phyloP scores from a whole-genome alignment of 2,329 filamentous ascomycete genomes.

The Cryphonectria nitschkei region DNA sequence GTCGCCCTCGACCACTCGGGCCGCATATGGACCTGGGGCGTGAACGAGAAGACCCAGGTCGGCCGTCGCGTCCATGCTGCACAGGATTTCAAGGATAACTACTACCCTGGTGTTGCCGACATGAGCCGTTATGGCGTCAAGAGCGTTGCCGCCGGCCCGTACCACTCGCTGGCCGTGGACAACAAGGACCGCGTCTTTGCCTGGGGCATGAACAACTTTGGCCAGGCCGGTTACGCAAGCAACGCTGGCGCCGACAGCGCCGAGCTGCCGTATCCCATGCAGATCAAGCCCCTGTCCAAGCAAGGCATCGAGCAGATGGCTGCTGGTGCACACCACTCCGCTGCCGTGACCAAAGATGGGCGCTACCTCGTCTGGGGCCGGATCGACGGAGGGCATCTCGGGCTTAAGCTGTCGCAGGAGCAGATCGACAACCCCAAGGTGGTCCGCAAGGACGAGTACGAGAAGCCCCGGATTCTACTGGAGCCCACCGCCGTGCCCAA shows the following conservation, averaged over 20 bases:
- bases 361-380: conserved; percentile 45
- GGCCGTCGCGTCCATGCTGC: conserved; percentile 45
- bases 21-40: conserved; percentile 66
- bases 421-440: conserved; percentile 50
- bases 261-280: conserved; percentile 57
- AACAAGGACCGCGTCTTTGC: conserved; percentile 62
- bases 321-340: conserved; percentile 67
- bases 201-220: conserved; percentile 70
- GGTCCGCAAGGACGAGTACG: conserved; percentile 58
- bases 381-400: conserved; percentile 44
- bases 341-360: conserved; percentile 40
- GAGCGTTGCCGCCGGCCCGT: conserved; percentile 59
- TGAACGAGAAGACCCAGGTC: conserved; percentile 67
- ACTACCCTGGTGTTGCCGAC: conserved; percentile 26
- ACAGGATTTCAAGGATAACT: conserved; percentile 27
- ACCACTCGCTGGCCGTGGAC: conserved; percentile 68
- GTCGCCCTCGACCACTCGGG: conserved; percentile 61
- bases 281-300: conserved; percentile 55
- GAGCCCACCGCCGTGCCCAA: conserved; percentile 58
- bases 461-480: conserved; percentile 63
- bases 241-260: conserved; percentile 61
- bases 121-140: conserved; percentile 48
- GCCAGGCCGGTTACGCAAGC: conserved; percentile 60
- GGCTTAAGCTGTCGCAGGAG: conserved; percentile 50
- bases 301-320: conserved; percentile 57